These are phyloP conservation scores for Starmerella geochares DNA, from an alignment of 805 yeast species.

Conservation along the genomic window DNA sequence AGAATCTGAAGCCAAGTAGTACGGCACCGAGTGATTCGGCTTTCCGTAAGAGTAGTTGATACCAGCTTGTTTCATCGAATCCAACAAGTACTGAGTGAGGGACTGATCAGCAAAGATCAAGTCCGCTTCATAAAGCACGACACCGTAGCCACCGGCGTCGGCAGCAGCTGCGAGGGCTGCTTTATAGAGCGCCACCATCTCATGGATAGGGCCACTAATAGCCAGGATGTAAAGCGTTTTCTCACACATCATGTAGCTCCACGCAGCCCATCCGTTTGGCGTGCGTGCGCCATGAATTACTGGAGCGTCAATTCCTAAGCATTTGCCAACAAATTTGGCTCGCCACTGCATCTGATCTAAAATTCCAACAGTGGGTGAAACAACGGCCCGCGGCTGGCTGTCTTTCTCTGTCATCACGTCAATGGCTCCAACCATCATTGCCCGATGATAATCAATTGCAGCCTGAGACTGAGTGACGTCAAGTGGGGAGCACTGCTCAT, in stretches of 20 bases:
- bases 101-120: slow-evolving; percentile 14
- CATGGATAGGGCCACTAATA: slow-evolving; percentile 17
- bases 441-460: slow-evolving; percentile 13
- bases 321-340: slow-evolving; percentile 9
- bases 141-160: slow-evolving; percentile 11
- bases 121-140: slow-evolving; percentile 19
- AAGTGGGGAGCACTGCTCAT: slow-evolving; percentile 9
- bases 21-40: slow-evolving; percentile 17
- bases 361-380: slow-evolving; percentile 16
- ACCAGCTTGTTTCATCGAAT: slow-evolving; percentile 10
- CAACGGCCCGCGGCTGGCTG: slow-evolving; percentile 12
- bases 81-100: slow-evolving; percentile 12
- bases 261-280: slow-evolving; percentile 14
- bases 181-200: slow-evolving; percentile 12
- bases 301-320: slow-evolving; percentile 6
- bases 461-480: slow-evolving; percentile 13
- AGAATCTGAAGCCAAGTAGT: slow-evolving; percentile 7
- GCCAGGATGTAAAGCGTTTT: slow-evolving; percentile 12
- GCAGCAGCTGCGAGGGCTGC: slow-evolving; percentile 15
- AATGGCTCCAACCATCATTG: slow-evolving; percentile 17
- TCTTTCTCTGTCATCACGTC: slow-evolving; percentile 20
- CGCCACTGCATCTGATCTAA: slow-evolving; percentile 20
- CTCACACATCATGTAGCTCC: slow-evolving; percentile 16
- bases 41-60: slow-evolving; percentile 1
- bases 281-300: slow-evolving; percentile 16